Evolutionary conservation across 192 early-diverging fungal species (phyloP), one percentile per base, ranked within the genome.

Genomic region (Rhizophagus prolifer): DNA sequence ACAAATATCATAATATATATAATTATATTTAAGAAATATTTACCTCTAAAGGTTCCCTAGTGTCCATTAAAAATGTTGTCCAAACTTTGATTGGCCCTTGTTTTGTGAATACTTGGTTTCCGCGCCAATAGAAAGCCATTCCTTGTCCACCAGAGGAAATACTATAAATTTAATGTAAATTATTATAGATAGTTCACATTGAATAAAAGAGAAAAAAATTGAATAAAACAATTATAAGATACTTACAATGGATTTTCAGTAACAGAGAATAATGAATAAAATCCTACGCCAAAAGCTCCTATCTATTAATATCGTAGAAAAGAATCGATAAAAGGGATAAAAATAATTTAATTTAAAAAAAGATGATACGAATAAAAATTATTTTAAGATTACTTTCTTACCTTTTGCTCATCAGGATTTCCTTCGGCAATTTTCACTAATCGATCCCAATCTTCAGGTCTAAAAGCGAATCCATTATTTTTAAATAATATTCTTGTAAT

Each of bases 391-490:
- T 38, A 7, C 0, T 38, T 38, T 9, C 21, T 61, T 61, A 78
- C 81, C 75, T 86, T 85, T 26, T 79, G 75, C 66, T 91, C 91
- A 81, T 93, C 94, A 16, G 94, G 95, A 80, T 97, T 97, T 74
- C 95, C 95, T 82, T 96, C 94, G n/a, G 95, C 95, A 84, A 97
- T 96, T 73, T 91, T 91, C 58, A 90, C 86, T 34, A 97, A 76
- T n/a, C 95, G 80, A 13, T 85, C 81, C 94, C 94, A 97, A 77
- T 97, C 95, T 59, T 93, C 92, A 13, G 85, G 85, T 36, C 86
- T 72, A 81, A 97, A 97, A 21, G 90, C 82, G 72, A 90, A 86
- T 4, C 95, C 95, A 79, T 97, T 94, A 82, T 97, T 96, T 77
- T 90, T 88, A 76, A 95, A 94, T 5, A 86, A 73, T 25, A 89